phyloP scores from a whole-genome alignment of 2,329 filamentous ascomycete species.

The Xylariaceae sp. region DNA sequence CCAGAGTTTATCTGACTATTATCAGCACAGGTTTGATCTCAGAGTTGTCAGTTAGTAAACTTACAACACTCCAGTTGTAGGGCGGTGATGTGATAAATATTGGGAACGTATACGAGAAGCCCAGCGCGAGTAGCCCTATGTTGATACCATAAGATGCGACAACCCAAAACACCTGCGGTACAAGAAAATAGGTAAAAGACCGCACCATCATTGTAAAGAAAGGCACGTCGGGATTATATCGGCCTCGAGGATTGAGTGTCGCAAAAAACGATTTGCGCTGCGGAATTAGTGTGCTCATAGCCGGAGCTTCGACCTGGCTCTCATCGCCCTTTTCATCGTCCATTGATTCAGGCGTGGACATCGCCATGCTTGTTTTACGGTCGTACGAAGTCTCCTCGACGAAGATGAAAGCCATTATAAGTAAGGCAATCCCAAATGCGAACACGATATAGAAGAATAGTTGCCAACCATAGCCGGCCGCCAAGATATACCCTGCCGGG shows the following conservation, averaged over 20 bases:
- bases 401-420: conserved; percentile 47
- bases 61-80: conserved; percentile 40
- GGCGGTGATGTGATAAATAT: conserved; percentile 39
- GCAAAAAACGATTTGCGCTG: conserved; percentile 36
- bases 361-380: conserved; percentile 19
- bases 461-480: conserved; percentile 54
- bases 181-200: conserved; percentile 42
- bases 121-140: conserved; percentile 42
- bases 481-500: conserved; percentile 59
- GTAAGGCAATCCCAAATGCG: conserved; percentile 46
- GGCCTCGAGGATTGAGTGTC: conserved; percentile 39
- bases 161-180: conserved; percentile 44
- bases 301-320: conserved; percentile 2
- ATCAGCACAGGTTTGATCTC: conserved; percentile 1
- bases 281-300: conserved; percentile 25
- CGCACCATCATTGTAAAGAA: conserved; percentile 41
- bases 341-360: conserved; percentile 22
- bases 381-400: conserved; percentile 51
- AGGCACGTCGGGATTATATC: conserved; percentile 37
- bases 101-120: conserved; percentile 46
- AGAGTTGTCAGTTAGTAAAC: conserved; percentile 9
- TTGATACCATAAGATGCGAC: conserved; percentile 44
- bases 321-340: conserved; percentile 16
- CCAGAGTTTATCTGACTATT: conserved; percentile 27
- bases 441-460: conserved; percentile 60